Evolutionary conservation across 192 early-diverging fungal genomes (phyloP), one percentile per base, ranked within the genome.

Genomic region (Coemansia sp.): DNA sequence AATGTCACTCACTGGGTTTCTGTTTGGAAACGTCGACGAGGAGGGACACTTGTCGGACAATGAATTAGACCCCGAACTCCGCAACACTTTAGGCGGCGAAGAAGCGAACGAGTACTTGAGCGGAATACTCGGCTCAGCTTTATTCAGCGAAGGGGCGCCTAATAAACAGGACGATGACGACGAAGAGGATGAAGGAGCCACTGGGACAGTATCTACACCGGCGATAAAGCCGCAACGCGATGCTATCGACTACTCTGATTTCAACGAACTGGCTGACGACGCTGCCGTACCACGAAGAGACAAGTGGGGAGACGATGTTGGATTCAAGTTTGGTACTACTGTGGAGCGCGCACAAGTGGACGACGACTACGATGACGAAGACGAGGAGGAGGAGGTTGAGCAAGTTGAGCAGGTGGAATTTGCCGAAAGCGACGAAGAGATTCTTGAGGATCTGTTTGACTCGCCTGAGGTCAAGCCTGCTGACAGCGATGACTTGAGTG

Each of bases 21-120:
- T 97, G 57, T 97, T 94, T 80, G 95, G 95, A 43, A 97, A 97
- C 80, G 91, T 97, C 16, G 95, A 95, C 83, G 90, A 94, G 65
- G 86, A 89, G 46, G 95, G 95, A 50, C 86, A 88, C 46, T 79
- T 95, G 10, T 92, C 95, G 13, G 86, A 90, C 65, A 78, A 55
- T 36, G 86, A 84, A 65, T 81, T 90, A 6, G 85, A 84, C 55
- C 68, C 85, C 74, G 88, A 86, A 69, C 74, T 86, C 9, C 69
- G 72, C 60, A 69, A 77, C 49, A 82, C 84, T 4, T 69, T 86
- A 5, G 81, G 75, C n/a, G 76, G 71, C 33, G 76, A 78, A n/a
- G 76, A 75, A 0, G 53, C 73, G 11, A 63, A 68, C 40, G 58
- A 61, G 43, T 78, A 80, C 44, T 43, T 85, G 49, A 68, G 72